phyloP scores from a whole-genome alignment of 345 rosid species.

The Ceriops tagal region DNA sequence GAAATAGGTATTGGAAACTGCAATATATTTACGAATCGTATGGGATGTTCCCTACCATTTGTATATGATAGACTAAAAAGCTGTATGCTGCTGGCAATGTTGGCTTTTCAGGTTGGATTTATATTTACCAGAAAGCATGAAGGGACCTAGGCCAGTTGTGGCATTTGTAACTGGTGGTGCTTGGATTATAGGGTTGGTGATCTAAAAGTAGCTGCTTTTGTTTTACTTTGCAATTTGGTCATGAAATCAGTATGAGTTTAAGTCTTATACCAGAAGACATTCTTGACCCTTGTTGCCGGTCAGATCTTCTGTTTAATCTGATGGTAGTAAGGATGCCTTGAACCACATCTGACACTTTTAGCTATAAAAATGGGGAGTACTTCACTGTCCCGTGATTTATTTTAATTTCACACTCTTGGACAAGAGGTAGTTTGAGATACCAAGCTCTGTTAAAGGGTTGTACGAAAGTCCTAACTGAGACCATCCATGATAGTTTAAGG shows the following conservation, averaged over 20 bases:
- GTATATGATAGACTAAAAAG: not conserved
- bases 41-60: not conserved
- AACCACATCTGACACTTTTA: too few species aligned
- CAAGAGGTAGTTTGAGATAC: too few species aligned
- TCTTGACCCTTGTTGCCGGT: too few species aligned
- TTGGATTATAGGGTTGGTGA: slow-evolving; percentile 36
- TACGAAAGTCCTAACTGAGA: too few species aligned
- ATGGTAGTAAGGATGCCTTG: too few species aligned
- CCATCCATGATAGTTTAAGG: too few species aligned
- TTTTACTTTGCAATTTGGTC: not conserved
- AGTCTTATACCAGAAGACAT: too few species aligned
- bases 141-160: slow-evolving; percentile 31
- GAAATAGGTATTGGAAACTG: slow-evolving; percentile 26
- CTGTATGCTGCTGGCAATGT: not conserved
- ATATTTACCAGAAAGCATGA: slow-evolving; percentile 22
- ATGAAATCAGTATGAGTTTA: not conserved
- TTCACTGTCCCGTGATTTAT: too few species aligned
- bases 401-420: too few species aligned
- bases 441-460: too few species aligned
- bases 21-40: not conserved
- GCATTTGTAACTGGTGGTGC: slow-evolving; percentile 40
- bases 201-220: not conserved
- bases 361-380: too few species aligned
- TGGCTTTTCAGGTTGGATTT: slow-evolving; percentile 31
- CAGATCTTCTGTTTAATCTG: too few species aligned